phyloP scores from a whole-genome alignment of 495 filamentous ascomycete species.

The Emericellopsis terricola region DNA sequence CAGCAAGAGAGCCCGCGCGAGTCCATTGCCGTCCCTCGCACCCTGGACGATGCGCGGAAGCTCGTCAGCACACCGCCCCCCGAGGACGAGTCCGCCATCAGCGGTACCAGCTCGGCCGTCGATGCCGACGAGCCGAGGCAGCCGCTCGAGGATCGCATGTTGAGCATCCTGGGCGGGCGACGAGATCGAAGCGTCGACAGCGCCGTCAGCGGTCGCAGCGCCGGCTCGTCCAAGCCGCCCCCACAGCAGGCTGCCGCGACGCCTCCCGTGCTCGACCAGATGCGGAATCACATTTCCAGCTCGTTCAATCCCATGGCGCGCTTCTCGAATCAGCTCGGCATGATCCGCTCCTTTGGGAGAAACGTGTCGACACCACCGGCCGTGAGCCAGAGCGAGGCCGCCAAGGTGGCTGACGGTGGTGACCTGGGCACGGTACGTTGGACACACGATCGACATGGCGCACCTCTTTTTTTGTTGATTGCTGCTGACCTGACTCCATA shows the following conservation, averaged over 20 bases:
- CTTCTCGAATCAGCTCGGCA: conserved; percentile 43
- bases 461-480: background rate
- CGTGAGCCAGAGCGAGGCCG: conserved; percentile 8
- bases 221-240: conserved; percentile 25
- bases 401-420: conserved; percentile 20
- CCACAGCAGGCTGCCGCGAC: conserved; percentile 6
- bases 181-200: conserved; percentile 51
- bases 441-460: too few species aligned
- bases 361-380: conserved; percentile 11
- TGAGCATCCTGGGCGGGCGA: conserved; percentile 44
- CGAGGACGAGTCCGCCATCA: conserved; percentile 24
- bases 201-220: conserved; percentile 48
- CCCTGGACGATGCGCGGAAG: conserved; percentile 56
- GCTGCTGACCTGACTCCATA: conserved; percentile 7
- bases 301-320: conserved; percentile 73
- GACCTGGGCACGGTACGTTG: conserved; percentile 31
- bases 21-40: conserved; percentile 42
- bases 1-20: conserved; percentile 27
- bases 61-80: conserved; percentile 40
- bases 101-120: conserved; percentile 18
- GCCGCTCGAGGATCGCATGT: conserved; percentile 35
- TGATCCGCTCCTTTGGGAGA: conserved; percentile 62
- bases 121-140: conserved; percentile 27
- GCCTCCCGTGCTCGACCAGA: conserved; percentile 54
- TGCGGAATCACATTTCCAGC: conserved; percentile 59